Base-by-base conservation (phyloP, 257 asterid genomes). In the Galeopsis tetrahit region DNA sequence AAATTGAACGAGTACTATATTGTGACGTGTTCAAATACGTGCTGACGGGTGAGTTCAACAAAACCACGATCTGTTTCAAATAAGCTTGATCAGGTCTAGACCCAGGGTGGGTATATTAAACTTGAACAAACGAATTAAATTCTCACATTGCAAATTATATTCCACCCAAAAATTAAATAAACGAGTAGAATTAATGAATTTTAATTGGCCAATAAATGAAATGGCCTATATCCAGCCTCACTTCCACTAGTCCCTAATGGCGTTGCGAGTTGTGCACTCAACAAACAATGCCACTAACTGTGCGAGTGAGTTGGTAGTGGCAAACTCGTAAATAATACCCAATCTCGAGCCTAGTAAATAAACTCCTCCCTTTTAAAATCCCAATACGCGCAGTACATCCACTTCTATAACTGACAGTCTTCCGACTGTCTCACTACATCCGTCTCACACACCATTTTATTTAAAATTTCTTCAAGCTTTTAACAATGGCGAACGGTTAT, bases 401-500 rank as follows among this genome's bases (percentile, higher is more conserved):
- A 9, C 36, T 77, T 31, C 63, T 59, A 57, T 73, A 65, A 58
- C 56, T 62, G 74, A 77, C 77, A 70, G 77, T 70, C 75, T 7
- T 64, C 53, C 40, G 72, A 60, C 77, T 69, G 74, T 79, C 75
- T 38, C 64, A 9, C 39, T 33, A 14, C 56, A 4, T 62, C 71
- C 2, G 8, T 2, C 5, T 10, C 35, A 44, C 57, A 33, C 5
- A 35, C 28, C 32, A 7, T 39, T 10, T 49, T 32, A 11, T 73
- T 9, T 52, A 4, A 10, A 1, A 6, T 28, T 17, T 38, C 38
- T 67, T 36, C 28, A 39, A 63, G 49, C 69, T 63, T 51, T 58
- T 6, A 74, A 36, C 72, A 21, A 83, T 83, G 88, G 80, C 70
- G 60, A 61, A 40, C 39, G 51, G 7, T 28, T 36, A 32, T 68